These are phyloP conservation scores for Alternaria ethzedia DNA, from an alignment of 2,329 filamentous ascomycete genomes.

Conservation along the genomic window DNA sequence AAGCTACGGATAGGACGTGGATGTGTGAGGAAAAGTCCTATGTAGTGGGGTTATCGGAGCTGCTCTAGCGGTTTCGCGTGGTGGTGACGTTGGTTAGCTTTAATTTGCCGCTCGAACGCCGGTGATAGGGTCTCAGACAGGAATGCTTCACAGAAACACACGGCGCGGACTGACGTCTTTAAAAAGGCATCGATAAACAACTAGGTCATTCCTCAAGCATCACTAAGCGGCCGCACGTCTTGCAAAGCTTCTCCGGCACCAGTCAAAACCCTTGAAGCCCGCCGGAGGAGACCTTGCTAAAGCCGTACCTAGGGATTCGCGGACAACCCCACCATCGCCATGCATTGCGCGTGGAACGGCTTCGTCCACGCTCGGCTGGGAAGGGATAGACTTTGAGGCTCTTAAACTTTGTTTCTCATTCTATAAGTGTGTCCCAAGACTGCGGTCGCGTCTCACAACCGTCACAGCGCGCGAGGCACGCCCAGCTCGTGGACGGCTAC, in stretches of 20 bases:
- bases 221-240: slow-evolving; percentile 42
- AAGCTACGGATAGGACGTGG: slow-evolving; percentile 36
- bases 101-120: slow-evolving; percentile 28
- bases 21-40: slow-evolving; percentile 41
- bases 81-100: slow-evolving; percentile 39
- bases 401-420: background rate
- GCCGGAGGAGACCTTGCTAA: slow-evolving; percentile 41
- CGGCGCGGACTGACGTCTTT: slow-evolving; percentile 27
- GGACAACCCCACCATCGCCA: slow-evolving; percentile 36
- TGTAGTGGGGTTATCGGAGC: slow-evolving; percentile 43
- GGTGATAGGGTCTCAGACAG: slow-evolving; percentile 23
- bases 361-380: background rate
- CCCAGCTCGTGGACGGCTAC: slow-evolving; percentile 18
- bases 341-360: slow-evolving; percentile 6
- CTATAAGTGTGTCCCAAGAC: slow-evolving; percentile 1
- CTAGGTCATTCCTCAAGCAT: slow-evolving; percentile 37
- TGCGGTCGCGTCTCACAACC: slow-evolving; percentile 20
- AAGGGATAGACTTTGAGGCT: background rate
- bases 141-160: slow-evolving; percentile 22
- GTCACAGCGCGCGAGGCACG: slow-evolving; percentile 19
- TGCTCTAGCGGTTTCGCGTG: slow-evolving; percentile 36
- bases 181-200: slow-evolving; percentile 26
- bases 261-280: slow-evolving; percentile 24
- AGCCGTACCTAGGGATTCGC: slow-evolving; percentile 26
- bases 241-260: slow-evolving; percentile 44